Conservation (phyloP, 2,329 filamentous ascomycete genomes). For the Pestalotiopsis sp. region DNA sequence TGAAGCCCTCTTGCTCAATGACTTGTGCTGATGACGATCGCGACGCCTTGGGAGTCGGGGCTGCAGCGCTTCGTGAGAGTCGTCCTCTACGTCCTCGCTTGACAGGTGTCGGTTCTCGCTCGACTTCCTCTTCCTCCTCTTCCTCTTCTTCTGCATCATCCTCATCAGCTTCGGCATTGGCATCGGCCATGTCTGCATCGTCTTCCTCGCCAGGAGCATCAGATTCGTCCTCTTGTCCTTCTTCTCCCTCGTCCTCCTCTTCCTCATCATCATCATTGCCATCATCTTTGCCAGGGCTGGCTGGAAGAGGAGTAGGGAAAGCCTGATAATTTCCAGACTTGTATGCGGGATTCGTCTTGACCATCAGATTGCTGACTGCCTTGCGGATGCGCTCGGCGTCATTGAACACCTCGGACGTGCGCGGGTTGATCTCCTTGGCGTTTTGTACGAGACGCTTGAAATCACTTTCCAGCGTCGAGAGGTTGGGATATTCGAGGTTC, state of each 20-base stretch:
- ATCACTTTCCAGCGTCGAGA: slow-evolving; percentile 80
- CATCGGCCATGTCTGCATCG: slow-evolving; percentile 14
- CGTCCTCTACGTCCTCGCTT: slow-evolving; percentile 30
- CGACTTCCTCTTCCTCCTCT: slow-evolving; percentile 21
- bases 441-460: slow-evolving; percentile 88
- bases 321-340: slow-evolving; percentile 68
- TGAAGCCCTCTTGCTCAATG: slow-evolving; percentile 62
- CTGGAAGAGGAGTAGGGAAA: slow-evolving; percentile 72
- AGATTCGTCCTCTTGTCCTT: slow-evolving; percentile 18
- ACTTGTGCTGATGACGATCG: slow-evolving; percentile 37
- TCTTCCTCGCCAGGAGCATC: slow-evolving; percentile 13
- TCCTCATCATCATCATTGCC: slow-evolving; percentile 26
- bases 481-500: slow-evolving; percentile 66
- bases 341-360: slow-evolving; percentile 83
- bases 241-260: slow-evolving; percentile 25
- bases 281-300: slow-evolving; percentile 42
- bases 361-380: slow-evolving; percentile 86
- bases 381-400: slow-evolving; percentile 89
- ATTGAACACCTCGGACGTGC: slow-evolving; percentile 72
- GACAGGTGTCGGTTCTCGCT: slow-evolving; percentile 26
- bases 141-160: slow-evolving; percentile 13
- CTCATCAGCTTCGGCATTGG: slow-evolving; percentile 30
- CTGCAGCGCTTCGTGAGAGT: slow-evolving; percentile 34
- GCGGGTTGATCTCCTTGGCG: slow-evolving; percentile 81
- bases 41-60: slow-evolving; percentile 36